Evolutionary conservation across 352 stramenopile genomes (phyloP).

Genomic region (Pythium volutum): DNA sequence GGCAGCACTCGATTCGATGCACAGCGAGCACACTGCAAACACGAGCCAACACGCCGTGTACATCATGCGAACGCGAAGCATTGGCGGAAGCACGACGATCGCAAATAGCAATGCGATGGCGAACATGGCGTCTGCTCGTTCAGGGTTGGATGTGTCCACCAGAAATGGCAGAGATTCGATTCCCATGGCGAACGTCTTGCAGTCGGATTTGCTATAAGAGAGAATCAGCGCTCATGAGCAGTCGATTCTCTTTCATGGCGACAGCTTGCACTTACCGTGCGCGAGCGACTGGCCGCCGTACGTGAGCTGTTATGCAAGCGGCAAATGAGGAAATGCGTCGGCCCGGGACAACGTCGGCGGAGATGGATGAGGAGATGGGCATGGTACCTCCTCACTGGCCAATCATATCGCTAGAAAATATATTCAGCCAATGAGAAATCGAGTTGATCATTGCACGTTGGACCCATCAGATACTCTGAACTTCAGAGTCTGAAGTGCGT

Average conservation of each 20-base stretch:
- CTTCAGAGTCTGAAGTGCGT: too few species aligned
- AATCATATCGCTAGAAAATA: slow-evolving; percentile 4
- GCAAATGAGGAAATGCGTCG: too few species aligned
- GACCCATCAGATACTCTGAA: too few species aligned
- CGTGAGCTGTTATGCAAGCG: too few species aligned
- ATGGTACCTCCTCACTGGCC: slow-evolving; percentile 5
- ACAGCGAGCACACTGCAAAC: slow-evolving; percentile 50
- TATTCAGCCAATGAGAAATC: slow-evolving; percentile 14
- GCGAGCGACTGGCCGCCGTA: background rate
- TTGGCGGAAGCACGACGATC: slow-evolving; percentile 54
- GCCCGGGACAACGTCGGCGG: background rate
- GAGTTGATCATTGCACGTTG: too few species aligned
- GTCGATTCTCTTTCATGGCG: background rate
- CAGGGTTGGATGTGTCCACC: background rate
- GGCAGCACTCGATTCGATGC: slow-evolving; percentile 49
- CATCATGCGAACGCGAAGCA: slow-evolving; percentile 70
- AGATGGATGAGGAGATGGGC: background rate
- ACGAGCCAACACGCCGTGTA: slow-evolving; percentile 78
- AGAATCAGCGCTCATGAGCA: background rate
- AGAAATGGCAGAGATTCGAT: slow-evolving; percentile 13
- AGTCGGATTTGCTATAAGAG: background rate
- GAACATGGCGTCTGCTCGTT: slow-evolving; percentile 35
- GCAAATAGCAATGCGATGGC: slow-evolving; percentile 57
- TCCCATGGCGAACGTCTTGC: background rate
- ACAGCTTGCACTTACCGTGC: background rate